phyloP scores from a whole-genome alignment of 495 filamentous ascomycete species.

The Sphaerosporella brunnea region DNA sequence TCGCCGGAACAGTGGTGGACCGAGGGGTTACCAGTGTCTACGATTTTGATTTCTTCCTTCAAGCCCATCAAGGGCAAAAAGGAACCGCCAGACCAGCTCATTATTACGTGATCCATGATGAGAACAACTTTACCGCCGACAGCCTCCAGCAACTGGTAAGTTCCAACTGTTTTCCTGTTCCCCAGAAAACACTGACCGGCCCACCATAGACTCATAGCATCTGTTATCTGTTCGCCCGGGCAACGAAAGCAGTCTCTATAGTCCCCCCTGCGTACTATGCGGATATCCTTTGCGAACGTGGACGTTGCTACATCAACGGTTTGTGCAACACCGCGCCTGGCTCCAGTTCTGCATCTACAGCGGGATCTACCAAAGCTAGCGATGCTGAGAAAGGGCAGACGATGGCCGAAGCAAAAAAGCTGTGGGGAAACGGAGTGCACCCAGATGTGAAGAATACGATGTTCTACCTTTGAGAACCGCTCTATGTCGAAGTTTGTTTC shows the following conservation, averaged over 20 bases:
- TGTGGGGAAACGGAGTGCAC: not conserved
- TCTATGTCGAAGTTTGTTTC: not conserved
- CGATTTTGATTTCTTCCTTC: constrained; percentile 73
- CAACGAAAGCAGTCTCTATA: constrained; percentile 61
- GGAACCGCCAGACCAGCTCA: constrained; percentile 67
- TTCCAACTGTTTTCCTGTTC: too few species aligned
- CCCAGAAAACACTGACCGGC: too few species aligned
- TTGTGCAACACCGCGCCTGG: constrained; percentile 11
- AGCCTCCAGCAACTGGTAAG: constrained; percentile 15
- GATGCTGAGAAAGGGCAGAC: not conserved
- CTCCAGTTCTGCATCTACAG: not conserved
- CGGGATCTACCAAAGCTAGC: not conserved
- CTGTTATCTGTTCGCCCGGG: constrained; percentile 62
- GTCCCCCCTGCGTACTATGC: constrained; percentile 74
- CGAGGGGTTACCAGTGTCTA: constrained; percentile 58
- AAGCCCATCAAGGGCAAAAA: constrained; percentile 65
- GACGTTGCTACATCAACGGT: constrained; percentile 44
- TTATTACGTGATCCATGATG: constrained; percentile 60
- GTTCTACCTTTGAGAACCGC: not conserved
- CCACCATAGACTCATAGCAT: constrained; percentile 49
- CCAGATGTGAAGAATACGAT: not conserved
- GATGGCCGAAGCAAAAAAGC: not conserved
- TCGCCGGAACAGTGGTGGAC: constrained; percentile 70
- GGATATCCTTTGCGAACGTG: constrained; percentile 56
- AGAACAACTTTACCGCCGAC: constrained; percentile 29